Evolutionary conservation across 495 filamentous ascomycete species (phyloP), one percentile per base, ranked within the genome.

Genomic region (Trypethelium eluteriae): DNA sequence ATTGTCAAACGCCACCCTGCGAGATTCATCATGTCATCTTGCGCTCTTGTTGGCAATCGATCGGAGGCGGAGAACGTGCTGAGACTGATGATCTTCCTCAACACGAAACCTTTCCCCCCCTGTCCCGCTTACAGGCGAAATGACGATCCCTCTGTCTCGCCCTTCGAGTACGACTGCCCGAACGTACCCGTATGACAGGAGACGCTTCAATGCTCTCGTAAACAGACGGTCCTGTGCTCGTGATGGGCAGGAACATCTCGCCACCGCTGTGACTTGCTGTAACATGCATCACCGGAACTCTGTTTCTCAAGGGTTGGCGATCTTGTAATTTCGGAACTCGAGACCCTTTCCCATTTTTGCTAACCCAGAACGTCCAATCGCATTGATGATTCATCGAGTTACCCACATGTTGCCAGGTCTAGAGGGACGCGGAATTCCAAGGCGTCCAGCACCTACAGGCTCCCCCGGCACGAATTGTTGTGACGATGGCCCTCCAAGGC

Each of bases 261-360:
- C n/a, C n/a, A 53, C 49, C 49, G 49, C 49, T 11, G 49, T 53
- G 12, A 53, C 49, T 53, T 53, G n/a, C 53, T 11, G 49, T 53
- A 5, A 53, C 49, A 14, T 53, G n/a, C 53, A 18, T 59, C 18
- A 59, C 25, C 11, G 32, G 18, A 7, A 59, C 7, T 18, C 7
- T 53, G 11, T 59, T 9, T 7, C 34, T 18, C 25, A 36, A 7
- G 5, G 53, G 7, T n/a, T 59, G 53, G 36, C 11, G 53, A 59
- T 59, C 25, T 18, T 6, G 53, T 18, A 59, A 59, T 59, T 59
- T 59, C 53, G 53, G 53, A 59, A 59, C 11, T 32, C 7, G 18
- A 34, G 11, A 7, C 10, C 49, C 18, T 3, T 34, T 18, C n/a
- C 49, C 18, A 35, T 36, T 32, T 18, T 35, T 11, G 53, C 25